Base-by-base conservation (phyloP, 2,329 filamentous ascomycete species). In the Fusarium chuoi region DNA sequence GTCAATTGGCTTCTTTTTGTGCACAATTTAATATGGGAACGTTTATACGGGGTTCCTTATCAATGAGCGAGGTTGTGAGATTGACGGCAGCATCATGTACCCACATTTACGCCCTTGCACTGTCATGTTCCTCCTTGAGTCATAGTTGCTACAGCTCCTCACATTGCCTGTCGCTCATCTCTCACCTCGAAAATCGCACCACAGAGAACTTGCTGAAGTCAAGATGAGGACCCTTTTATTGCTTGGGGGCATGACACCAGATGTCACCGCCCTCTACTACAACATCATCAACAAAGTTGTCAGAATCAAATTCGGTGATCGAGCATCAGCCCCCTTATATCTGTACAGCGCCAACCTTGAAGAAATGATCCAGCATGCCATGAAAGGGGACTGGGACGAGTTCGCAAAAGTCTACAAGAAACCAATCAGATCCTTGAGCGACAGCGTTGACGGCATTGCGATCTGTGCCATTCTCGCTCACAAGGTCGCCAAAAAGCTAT, bases 341-440 rank as follows among this genome's bases (percentile, higher is more conserved):
- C 22, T 64, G 28, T 44, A 62, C 36, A 63, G 62, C 33, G 62
- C 57, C 24, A 64, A 62, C 17, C 44, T 64, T 17, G 57, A 64
- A 42, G 45, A 62, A 12, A 64, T 64, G 62, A 51, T 64, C 4
- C 57, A 51, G 17, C 18, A 64, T 28, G 62, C 57, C 30, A 51
- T 33, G 38, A 33, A 62, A 12, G 57, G 45, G 4, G 30, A 64
- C 13, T 64, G 56, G 57, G 8, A 26, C 1, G 38, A 39, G 17
- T 64, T 64, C 5, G 26, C 56, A 30, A 35, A 26, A 4, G 39
- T 41, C 3, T 64, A 64, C 10, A 39, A 45, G 41, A 17, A 51
- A 20, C 62, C 62, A 4, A 62, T 64, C 14, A 9, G 17, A 12
- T 33, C 26, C 0, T 18, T 64, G 6, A 61, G 62, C 5, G 24